Percentiles rank a stretch among this genome's conserved stretches.
These are phyloP conservation scores for Botrytis porri DNA, from an alignment of 2,329 filamentous ascomycete genomes.

Conservation along the genomic window DNA sequence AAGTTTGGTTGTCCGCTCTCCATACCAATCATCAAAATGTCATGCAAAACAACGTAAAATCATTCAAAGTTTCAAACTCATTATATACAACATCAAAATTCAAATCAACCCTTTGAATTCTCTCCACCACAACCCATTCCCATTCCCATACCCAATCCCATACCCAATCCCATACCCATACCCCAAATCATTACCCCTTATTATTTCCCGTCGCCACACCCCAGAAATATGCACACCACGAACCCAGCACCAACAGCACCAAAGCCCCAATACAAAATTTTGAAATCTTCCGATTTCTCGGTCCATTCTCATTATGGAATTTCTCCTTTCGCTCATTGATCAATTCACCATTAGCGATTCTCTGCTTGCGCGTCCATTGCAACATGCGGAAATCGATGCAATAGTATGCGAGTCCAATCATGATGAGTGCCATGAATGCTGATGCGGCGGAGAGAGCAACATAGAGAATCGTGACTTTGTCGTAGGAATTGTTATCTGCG, in stretches of 20 bases:
- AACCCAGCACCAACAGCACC: background rate
- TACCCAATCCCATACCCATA: background rate
- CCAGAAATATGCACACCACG: slow-evolving; percentile 16
- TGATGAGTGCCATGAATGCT: background rate
- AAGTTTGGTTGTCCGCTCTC: background rate
- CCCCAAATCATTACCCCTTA: background rate
- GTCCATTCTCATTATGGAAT: slow-evolving; percentile 8
- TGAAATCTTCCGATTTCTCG: background rate
- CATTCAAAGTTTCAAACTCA: background rate
- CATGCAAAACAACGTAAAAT: background rate
- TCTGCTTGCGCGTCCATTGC: slow-evolving; percentile 14
- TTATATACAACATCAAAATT: background rate
- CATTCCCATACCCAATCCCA: background rate
- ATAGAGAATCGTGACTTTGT: slow-evolving; percentile 54
- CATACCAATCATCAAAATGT: background rate
- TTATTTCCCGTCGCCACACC: slow-evolving; percentile 9
- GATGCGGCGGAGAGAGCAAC: slow-evolving; percentile 35
- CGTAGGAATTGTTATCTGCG: slow-evolving; percentile 53
- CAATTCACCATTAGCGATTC: background rate
- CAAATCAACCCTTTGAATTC: background rate
- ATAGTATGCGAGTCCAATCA: background rate
- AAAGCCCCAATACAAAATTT: background rate
- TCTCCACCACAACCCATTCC: background rate
- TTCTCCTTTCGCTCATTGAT: slow-evolving; percentile 4
- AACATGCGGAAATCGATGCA: slow-evolving; percentile 5